Evolutionary conservation across 495 filamentous ascomycete species (phyloP), one percentile per base, ranked within the genome.

Genomic region (Talaromyces adpressus): DNA sequence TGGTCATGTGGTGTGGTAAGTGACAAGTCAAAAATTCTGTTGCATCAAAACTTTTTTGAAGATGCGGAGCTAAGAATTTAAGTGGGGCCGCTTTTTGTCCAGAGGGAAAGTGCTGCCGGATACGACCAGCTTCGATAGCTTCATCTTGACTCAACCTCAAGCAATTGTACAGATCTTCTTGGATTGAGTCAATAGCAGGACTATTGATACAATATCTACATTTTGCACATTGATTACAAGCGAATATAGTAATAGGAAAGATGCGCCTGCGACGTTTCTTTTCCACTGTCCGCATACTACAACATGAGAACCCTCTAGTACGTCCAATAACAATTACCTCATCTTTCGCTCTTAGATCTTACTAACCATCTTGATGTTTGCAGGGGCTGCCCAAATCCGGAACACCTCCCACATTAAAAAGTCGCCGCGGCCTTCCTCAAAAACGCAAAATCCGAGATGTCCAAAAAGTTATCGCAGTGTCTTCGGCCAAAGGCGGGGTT

Each of bases 221-320:
- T 4, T 22, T 30, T 30, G 29, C 0, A 7, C n/a, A 20, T 18
- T 9, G 8, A 3, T 9, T 49, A 9, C 45, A 20, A 49, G 6
- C 2, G 6, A 49, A 49, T 49, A 49, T 20, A 49, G 29, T 18
- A 20, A 6, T 8, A 49, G 9, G 45, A 20, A 25, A 64, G 7
- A 62, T 68, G 25, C 64, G 59, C n/a, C 60, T 51, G 41, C 64
- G 67, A 57, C 71, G 75, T 58, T 39, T 87, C 45, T 87, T 96
- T 65, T 91, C 90, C 11, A 86, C 87, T 0, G 68, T 85, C 25
- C 74, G 84, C 56, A 65, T 68, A 16, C 79, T 92, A 6, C 79
- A 77, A n/a, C 93, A 98, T 89, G 93, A 97, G 58, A 97, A 97
- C 69, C 93, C 93, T 1, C 73, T 97, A 72, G 93, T 96, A 77